Evolutionary conservation across 257 asterid species (phyloP).

Genomic region (Salvia hispanica): DNA sequence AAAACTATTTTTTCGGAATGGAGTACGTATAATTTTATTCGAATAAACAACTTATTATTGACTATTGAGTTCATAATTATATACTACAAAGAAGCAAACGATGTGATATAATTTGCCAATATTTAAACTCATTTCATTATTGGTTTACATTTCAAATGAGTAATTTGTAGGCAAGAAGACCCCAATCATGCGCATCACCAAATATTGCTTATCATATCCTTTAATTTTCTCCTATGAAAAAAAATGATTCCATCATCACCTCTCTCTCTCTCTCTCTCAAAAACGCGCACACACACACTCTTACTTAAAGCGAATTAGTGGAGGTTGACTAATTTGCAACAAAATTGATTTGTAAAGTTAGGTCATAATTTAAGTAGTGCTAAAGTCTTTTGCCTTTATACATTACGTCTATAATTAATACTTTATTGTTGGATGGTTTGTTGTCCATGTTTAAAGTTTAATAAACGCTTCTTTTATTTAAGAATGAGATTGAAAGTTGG

Average conservation of each 20-base stretch:
- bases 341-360: slow-evolving; percentile 29
- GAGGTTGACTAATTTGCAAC: slow-evolving; percentile 33
- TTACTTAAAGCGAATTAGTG: slow-evolving; percentile 2
- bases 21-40: no score
- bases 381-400: slow-evolving; percentile 32
- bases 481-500: background rate
- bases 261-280: no score
- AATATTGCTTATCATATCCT: background rate
- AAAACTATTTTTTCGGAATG: no score
- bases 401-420: slow-evolving; percentile 15
- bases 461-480: background rate
- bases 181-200: slow-evolving; percentile 41
- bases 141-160: slow-evolving; percentile 21
- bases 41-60: background rate
- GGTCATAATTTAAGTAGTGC: slow-evolving; percentile 17
- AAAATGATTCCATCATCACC: no score
- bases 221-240: background rate
- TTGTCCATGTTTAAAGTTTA: slow-evolving; percentile 1
- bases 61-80: slow-evolving; percentile 5
- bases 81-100: no score
- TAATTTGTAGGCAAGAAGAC: slow-evolving; percentile 24
- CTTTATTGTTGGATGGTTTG: slow-evolving; percentile 10
- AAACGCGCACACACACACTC: no score
- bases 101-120: no score
- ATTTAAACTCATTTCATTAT: no score